Evolutionary conservation across 2,329 filamentous ascomycete species (phyloP).

Genomic region (Cladosporium sp.): DNA sequence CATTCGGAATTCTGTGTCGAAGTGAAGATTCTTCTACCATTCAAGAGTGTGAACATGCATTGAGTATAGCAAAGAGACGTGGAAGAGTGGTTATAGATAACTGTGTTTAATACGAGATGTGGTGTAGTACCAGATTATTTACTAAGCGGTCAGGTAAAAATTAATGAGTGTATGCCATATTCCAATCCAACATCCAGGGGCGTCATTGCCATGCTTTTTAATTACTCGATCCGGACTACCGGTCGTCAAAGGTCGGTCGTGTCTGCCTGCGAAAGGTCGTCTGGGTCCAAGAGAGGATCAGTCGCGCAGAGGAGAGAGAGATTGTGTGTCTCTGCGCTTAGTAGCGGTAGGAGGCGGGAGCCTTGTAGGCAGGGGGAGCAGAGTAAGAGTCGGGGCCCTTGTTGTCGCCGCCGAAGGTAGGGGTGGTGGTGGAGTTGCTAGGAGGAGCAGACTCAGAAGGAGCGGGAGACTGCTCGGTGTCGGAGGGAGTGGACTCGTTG

Average conservation of each 20-base stretch:
- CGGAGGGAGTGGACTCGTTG: conserved; percentile 6
- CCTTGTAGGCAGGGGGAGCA: background rate
- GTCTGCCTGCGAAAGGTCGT: conserved; percentile 6
- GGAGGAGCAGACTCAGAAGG: background rate
- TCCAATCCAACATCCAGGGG: conserved; percentile 12
- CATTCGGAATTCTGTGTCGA: background rate
- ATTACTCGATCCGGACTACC: conserved; percentile 6
- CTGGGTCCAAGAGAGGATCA: conserved; percentile 5
- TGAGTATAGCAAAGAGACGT: background rate
- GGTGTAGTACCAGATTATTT: conserved; percentile 12
- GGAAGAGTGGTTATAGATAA: background rate
- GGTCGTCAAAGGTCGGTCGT: background rate
- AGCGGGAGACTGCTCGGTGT: background rate
- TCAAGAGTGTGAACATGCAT: background rate
- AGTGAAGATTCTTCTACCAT: background rate
- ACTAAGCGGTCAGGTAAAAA: conserved; percentile 12
- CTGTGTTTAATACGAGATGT: conserved; percentile 3
- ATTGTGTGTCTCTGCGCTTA: conserved; percentile 3
- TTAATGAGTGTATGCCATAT: conserved; percentile 13
- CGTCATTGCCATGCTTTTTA: conserved; percentile 4
- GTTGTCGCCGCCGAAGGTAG: background rate
- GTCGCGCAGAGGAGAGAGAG: background rate
- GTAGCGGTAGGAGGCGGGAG: conserved; percentile 6
- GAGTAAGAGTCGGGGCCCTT: conserved; percentile 6
- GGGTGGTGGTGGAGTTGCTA: background rate